These are phyloP conservation scores for Darksidea phi DNA, from an alignment of 495 filamentous ascomycete species.

Conservation along the genomic window DNA sequence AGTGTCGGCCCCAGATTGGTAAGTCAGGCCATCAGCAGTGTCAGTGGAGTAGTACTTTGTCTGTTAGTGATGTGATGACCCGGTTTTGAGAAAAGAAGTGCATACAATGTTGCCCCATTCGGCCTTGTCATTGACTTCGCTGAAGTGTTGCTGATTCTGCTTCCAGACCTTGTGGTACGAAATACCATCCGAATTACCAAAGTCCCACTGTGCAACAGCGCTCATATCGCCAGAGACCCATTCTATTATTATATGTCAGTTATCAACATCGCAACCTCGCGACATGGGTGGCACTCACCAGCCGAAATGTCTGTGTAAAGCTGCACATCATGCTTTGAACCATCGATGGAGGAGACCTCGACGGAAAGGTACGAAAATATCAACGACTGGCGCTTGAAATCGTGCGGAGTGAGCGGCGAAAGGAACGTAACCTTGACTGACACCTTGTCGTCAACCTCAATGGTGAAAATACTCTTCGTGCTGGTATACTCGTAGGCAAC, in stretches of 20 bases:
- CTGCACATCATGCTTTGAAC: constrained; percentile 54
- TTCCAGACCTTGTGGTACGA: constrained; percentile 64
- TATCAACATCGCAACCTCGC: constrained; percentile 24
- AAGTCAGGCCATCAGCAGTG: constrained; percentile 40
- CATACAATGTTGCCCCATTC: constrained; percentile 81
- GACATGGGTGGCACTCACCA: constrained; percentile 45
- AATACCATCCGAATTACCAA: constrained; percentile 47
- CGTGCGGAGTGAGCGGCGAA: constrained; percentile 57
- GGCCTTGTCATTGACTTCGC: constrained; percentile 68
- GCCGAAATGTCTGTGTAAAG: constrained; percentile 62
- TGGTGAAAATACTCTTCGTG: constrained; percentile 57
- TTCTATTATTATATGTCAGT: constrained; percentile 44
- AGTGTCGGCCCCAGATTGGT: constrained; percentile 52
- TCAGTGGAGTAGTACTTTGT: constrained; percentile 58
- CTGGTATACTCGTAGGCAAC: constrained; percentile 57
- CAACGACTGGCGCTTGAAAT: constrained; percentile 56
- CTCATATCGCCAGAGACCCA: constrained; percentile 57
- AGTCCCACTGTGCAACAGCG: constrained; percentile 55
- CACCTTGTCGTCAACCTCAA: constrained; percentile 50
- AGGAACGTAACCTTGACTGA: constrained; percentile 59
- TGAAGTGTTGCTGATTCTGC: constrained; percentile 61
- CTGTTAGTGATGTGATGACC: neutral
- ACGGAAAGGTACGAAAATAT: constrained; percentile 58
- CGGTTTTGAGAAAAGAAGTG: constrained; percentile 37
- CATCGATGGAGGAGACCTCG: constrained; percentile 54